phyloP scores from a whole-genome alignment of 2,329 filamentous ascomycete genomes.

The Nakataea oryzae region DNA sequence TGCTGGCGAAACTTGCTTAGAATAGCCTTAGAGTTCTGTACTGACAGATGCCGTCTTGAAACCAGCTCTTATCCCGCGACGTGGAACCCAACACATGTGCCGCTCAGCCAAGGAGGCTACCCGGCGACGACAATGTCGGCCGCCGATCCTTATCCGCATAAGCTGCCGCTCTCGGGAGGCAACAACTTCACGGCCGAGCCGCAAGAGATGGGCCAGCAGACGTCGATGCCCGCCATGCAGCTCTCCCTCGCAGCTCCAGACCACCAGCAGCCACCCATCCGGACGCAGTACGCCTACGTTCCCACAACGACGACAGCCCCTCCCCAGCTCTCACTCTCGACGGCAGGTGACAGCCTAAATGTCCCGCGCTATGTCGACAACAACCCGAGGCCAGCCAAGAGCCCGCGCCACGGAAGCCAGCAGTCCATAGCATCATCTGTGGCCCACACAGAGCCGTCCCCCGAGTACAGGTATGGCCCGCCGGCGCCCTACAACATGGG shows the following conservation, averaged over 20 bases:
- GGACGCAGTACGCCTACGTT: slow-evolving; percentile 45
- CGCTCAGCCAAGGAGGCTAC: slow-evolving; percentile 19
- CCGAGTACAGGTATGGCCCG: slow-evolving; percentile 48
- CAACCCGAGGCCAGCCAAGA: slow-evolving; percentile 44
- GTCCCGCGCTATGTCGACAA: slow-evolving; percentile 47
- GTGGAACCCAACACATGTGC: slow-evolving; percentile 42
- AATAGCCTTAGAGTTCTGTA: neutral
- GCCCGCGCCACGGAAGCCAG: slow-evolving; percentile 42
- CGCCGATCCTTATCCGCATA: slow-evolving; percentile 35
- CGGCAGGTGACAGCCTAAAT: slow-evolving; percentile 31
- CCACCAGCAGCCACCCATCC: slow-evolving; percentile 32
- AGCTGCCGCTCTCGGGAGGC: slow-evolving; percentile 38
- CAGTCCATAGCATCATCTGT: slow-evolving; percentile 42
- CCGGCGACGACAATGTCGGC: slow-evolving; percentile 38
- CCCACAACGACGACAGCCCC: slow-evolving; percentile 35
- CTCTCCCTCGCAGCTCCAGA: slow-evolving; percentile 39
- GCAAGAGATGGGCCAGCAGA: slow-evolving; percentile 38
- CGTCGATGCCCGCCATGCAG: slow-evolving; percentile 43
- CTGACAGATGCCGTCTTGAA: neutral
- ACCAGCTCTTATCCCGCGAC: slow-evolving; percentile 43
- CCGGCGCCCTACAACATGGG: slow-evolving; percentile 21
- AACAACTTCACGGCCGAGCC: slow-evolving; percentile 38
- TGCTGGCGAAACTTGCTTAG: neutral
- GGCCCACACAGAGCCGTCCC: slow-evolving; percentile 34
- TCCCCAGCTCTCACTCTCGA: slow-evolving; percentile 34